Evolutionary conservation across 192 early-diverging fungal species (phyloP).

Genomic region (Funneliformis mosseae): DNA sequence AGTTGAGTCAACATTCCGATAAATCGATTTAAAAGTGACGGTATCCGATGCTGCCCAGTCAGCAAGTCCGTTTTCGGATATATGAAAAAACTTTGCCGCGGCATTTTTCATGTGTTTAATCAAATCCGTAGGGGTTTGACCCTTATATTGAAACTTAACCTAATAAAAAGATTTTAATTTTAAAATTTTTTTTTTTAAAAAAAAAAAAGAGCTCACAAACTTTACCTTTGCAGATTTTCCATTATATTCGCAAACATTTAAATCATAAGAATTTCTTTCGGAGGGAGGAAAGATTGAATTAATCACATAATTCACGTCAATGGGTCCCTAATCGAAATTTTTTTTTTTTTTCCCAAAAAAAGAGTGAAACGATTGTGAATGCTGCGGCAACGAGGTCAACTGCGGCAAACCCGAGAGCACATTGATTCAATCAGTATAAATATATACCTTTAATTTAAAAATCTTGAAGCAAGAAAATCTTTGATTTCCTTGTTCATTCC

Average conservation of each 20-base stretch:
- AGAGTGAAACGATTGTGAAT: too few relatives aligned
- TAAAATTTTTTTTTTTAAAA: not conserved
- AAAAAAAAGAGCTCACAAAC: not conserved
- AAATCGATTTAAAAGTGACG: not conserved
- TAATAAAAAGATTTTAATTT: not conserved
- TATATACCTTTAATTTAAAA: conserved; percentile 1
- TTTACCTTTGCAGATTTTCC: not conserved
- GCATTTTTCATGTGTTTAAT: not conserved
- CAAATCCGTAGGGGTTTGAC: not conserved
- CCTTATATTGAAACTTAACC: not conserved
- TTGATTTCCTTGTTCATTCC: not conserved
- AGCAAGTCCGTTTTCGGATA: not conserved
- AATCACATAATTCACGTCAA: not conserved
- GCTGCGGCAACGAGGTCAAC: too few relatives aligned
- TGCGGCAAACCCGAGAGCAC: too few relatives aligned
- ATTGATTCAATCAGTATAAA: not conserved
- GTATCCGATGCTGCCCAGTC: not conserved
- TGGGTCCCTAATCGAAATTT: not conserved
- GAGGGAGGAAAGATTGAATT: not conserved
- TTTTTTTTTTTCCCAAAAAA: too few relatives aligned
- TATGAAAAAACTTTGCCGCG: not conserved
- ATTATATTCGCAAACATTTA: not conserved
- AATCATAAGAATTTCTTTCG: not conserved
- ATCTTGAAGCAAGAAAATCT: conserved; percentile 1
- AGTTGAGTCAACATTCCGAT: not conserved